Base-by-base conservation (phyloP, 2,329 filamentous ascomycete species). In the Calycina marina region DNA sequence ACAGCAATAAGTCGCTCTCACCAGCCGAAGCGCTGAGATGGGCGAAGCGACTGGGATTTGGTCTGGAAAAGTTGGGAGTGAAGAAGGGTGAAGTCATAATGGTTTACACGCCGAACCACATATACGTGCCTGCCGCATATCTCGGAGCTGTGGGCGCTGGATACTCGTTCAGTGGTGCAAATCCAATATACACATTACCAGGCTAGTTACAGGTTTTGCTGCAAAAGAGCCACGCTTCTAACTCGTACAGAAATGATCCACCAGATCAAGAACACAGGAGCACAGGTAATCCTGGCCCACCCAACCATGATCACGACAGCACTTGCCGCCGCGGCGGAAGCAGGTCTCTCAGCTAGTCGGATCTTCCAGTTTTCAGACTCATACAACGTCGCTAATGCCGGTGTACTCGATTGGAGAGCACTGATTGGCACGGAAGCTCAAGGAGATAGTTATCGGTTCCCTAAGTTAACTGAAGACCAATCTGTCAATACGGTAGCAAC, bases 361-460 rank as follows among this genome's bases (percentile, higher is more conserved):
- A 61, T 69, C 26, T 67, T 59, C 32, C 58, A 65, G 36, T 66
- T 69, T 47, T 59, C 59, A 6, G 63, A 67, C 39, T 39, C 46
- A 9, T 38, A 51, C 18, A 53, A 48, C 13, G 35, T 45, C 6
- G 18, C 48, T 0, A 36, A 40, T 4, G 43, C 56, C 2, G 48
- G 62, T 38, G 62, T 69, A 27, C 45, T 59, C 18, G 72, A 80
- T 52, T 84, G 78, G 77, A 69, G 67, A 2, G 58, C 67, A 18
- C 59, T 84, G 8, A 50, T 81, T 15, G 61, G 61, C 1, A 56
- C 58, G 1, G 54, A 54, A 14, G 51, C 56, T n/a, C 60, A 70
- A 32, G 78, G 69, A 1, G 52, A 60, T 2, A 48, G 48, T 3
- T 85, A 77, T 51, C 55, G 57, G 25, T 88, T 80, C 79, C 52